Evolutionary conservation across 177 flowering plant genomes (phyloP).

Genomic region (Vitis hybrid): DNA sequence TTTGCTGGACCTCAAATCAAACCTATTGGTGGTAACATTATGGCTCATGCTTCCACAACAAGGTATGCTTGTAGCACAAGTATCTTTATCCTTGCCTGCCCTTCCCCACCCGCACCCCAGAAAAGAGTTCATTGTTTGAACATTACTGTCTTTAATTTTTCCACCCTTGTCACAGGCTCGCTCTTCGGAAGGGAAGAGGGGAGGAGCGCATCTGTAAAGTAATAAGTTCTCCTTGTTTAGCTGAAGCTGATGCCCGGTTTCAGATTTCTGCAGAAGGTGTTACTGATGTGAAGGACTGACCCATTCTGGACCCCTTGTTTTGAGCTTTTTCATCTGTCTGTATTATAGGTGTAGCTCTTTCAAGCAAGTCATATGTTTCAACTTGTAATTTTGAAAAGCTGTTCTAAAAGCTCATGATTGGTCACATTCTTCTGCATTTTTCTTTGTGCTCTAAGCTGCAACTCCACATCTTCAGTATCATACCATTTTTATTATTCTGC

Average conservation of each 20-base stretch:
- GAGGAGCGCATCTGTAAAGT: slow-evolving; percentile 97
- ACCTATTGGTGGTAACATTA: slow-evolving; percentile 98
- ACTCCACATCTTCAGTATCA: too few relatives aligned
- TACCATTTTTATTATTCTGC: too few relatives aligned
- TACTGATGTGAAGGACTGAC: slow-evolving; percentile 80
- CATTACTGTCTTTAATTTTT: background rate
- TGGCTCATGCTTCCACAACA: slow-evolving; percentile 98
- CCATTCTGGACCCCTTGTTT: too few relatives aligned
- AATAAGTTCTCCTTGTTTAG: slow-evolving; percentile 90
- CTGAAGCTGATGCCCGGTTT: slow-evolving; percentile 98
- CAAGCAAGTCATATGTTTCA: too few relatives aligned
- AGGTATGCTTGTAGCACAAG: slow-evolving; percentile 41
- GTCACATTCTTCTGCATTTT: too few relatives aligned
- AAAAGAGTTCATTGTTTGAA: too few relatives aligned
- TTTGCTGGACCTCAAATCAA: slow-evolving; percentile 96
- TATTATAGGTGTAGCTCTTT: too few relatives aligned
- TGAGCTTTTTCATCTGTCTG: background rate
- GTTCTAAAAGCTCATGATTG: background rate
- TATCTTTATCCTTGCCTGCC: too few relatives aligned
- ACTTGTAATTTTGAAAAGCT: slow-evolving; percentile 1
- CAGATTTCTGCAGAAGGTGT: slow-evolving; percentile 87
- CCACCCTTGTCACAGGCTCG: slow-evolving; percentile 49
- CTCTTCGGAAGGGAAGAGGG: slow-evolving; percentile 86
- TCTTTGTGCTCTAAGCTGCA: too few relatives aligned
- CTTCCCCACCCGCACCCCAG: too few relatives aligned